Evolutionary conservation across 345 rosid genomes (phyloP).

Genomic region (Crucihimalaya himalaica): DNA sequence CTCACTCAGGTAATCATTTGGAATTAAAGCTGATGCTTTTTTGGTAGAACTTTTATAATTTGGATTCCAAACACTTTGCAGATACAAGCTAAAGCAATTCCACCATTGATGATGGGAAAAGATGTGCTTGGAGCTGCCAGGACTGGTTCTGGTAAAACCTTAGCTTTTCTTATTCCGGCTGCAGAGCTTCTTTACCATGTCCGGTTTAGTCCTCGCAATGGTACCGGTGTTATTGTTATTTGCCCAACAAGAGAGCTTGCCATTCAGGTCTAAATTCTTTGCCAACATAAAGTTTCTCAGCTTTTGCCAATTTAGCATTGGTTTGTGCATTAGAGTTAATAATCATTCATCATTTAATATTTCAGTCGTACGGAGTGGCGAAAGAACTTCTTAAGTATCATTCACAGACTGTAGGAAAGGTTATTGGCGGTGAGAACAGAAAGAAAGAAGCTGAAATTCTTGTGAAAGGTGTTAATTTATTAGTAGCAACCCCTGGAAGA

Average conservation of each 20-base stretch:
- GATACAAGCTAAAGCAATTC: constrained; percentile 93
- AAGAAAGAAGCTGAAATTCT: constrained; percentile 82
- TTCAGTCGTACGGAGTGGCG: constrained; percentile 85
- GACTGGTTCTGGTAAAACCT: constrained; percentile 95
- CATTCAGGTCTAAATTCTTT: constrained; percentile 62
- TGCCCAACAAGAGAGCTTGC: constrained; percentile 99
- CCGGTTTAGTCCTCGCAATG: constrained; percentile 75
- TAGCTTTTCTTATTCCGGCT: constrained; percentile 91
- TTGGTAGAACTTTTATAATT: not conserved
- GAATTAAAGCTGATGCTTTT: not conserved
- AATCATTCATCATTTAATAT: not conserved
- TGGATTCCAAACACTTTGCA: constrained; percentile 23
- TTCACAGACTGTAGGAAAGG: constrained; percentile 88
- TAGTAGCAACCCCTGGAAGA: constrained; percentile 98
- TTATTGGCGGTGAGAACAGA: constrained; percentile 86
- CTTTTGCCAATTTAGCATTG: not conserved
- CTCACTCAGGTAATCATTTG: constrained; percentile 71
- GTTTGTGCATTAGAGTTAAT: not conserved
- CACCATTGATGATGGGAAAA: constrained; percentile 75
- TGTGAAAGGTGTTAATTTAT: constrained; percentile 81
- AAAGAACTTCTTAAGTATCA: constrained; percentile 86
- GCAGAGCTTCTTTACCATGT: constrained; percentile 72
- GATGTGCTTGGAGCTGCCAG: constrained; percentile 98
- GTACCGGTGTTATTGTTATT: constrained; percentile 80
- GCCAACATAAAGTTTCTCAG: no score